phyloP scores from a whole-genome alignment of 345 rosid species.

The Noccaea bulbosa region DNA sequence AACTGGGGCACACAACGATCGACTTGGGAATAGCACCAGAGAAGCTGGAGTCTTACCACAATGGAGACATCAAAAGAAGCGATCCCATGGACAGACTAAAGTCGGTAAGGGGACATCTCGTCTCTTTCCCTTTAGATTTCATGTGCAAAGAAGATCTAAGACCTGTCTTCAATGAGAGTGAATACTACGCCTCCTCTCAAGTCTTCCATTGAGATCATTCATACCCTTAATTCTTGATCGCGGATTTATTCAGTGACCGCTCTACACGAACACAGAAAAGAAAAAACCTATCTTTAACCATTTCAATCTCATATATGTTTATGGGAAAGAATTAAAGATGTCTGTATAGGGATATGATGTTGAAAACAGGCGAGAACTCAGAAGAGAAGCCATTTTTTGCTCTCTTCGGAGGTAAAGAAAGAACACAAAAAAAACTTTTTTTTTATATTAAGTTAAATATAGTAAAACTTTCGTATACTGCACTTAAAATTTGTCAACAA shows the following conservation, averaged over 20 bases:
- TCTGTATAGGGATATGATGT: slow-evolving; percentile 37
- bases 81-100: slow-evolving; percentile 74
- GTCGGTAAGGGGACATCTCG: slow-evolving; percentile 80
- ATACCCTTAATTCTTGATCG: slow-evolving; percentile 2
- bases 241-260: not conserved
- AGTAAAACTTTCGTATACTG: slow-evolving; percentile 12
- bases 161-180: slow-evolving; percentile 93
- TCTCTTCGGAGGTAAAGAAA: slow-evolving; percentile 37
- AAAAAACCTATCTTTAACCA: slow-evolving; percentile 28
- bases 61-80: slow-evolving; percentile 59
- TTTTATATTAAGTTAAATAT: slow-evolving; percentile 10
- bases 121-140: slow-evolving; percentile 91
- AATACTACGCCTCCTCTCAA: slow-evolving; percentile 90
- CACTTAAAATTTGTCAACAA: not conserved
- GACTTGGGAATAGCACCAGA: slow-evolving; percentile 89
- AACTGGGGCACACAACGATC: slow-evolving; percentile 80
- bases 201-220: slow-evolving; percentile 68
- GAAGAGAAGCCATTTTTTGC: slow-evolving; percentile 33
- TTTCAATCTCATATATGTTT: slow-evolving; percentile 16
- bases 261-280: slow-evolving; percentile 28
- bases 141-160: slow-evolving; percentile 93
- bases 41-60: slow-evolving; percentile 66
- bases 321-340: slow-evolving; percentile 29
- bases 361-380: slow-evolving; percentile 26
- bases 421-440: not conserved